Percentiles rank a stretch among this genome's conserved stretches.
phyloP scores from a whole-genome alignment of 2,329 filamentous ascomycete genomes.

The Alternaria panax region DNA sequence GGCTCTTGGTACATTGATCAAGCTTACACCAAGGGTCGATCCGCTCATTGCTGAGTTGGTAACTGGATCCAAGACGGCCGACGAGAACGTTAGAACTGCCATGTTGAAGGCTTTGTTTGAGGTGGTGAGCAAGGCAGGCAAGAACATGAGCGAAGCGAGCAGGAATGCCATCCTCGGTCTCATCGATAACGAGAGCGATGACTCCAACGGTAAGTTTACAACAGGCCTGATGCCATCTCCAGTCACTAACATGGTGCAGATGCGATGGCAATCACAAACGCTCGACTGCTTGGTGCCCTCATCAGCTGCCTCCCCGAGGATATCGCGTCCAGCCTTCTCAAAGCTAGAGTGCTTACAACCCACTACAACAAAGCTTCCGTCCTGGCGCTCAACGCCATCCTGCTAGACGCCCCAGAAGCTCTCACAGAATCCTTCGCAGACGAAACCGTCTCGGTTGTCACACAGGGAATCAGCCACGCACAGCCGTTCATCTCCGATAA shows the following conservation, averaged over 20 bases:
- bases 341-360: slow-evolving; percentile 77
- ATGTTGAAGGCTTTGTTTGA: slow-evolving; percentile 98
- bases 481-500: slow-evolving; percentile 84
- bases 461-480: slow-evolving; percentile 78
- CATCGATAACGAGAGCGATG: slow-evolving; percentile 84
- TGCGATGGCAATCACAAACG: slow-evolving; percentile 85
- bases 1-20: slow-evolving; percentile 93
- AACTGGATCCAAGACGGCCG: slow-evolving; percentile 90
- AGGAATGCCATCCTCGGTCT: slow-evolving; percentile 83
- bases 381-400: slow-evolving; percentile 85
- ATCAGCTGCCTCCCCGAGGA: slow-evolving; percentile 84
- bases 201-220: slow-evolving; percentile 65
- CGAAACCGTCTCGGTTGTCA: slow-evolving; percentile 78
- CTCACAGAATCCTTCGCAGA: slow-evolving; percentile 74
- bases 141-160: slow-evolving; percentile 92
- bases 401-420: slow-evolving; percentile 78
- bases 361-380: slow-evolving; percentile 81
- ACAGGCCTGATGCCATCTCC: not conserved
- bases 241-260: slow-evolving; percentile 47
- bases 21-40: slow-evolving; percentile 92
- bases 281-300: slow-evolving; percentile 86
- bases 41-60: slow-evolving; percentile 92
- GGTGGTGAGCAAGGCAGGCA: slow-evolving; percentile 92
- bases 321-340: slow-evolving; percentile 67
- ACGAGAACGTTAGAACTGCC: slow-evolving; percentile 86